A percentile compares a stretch with the other conserved stretches of the same genome.
phyloP scores from a whole-genome alignment of 2,329 filamentous ascomycete genomes.

The Beauveria sp. region DNA sequence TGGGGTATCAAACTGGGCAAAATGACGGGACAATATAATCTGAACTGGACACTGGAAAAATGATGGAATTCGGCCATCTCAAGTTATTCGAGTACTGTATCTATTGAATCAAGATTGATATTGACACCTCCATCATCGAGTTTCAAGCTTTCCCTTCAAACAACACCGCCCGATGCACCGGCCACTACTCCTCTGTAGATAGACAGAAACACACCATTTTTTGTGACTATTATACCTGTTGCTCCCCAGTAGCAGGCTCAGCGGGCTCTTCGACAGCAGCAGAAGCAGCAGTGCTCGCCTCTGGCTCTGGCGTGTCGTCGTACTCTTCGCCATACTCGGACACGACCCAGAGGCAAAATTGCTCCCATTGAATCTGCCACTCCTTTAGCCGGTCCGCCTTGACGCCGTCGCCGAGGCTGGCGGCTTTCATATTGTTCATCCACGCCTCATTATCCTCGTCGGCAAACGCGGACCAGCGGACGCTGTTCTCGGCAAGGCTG shows the following conservation, averaged over 20 bases:
- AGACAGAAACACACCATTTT: no score
- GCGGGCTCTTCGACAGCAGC: not conserved
- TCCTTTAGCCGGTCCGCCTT: conserved; percentile 67
- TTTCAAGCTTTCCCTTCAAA: not conserved
- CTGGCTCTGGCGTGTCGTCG: conserved; percentile 23
- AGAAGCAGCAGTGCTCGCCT: conserved; percentile 7
- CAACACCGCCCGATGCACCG: not conserved
- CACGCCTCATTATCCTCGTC: conserved; percentile 67
- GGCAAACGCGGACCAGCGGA: conserved; percentile 84
- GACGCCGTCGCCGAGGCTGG: conserved; percentile 60
- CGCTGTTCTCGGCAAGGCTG: conserved; percentile 83
- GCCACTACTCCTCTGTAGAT: not conserved
- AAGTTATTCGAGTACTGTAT: no score
- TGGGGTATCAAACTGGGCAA: not conserved
- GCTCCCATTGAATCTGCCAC: conserved; percentile 79
- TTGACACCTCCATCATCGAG: no score
- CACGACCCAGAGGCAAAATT: conserved; percentile 86
- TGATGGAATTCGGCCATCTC: no score
- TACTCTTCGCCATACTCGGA: conserved; percentile 66
- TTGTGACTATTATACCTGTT: not conserved
- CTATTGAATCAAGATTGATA: no score
- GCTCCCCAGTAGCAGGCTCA: not conserved
- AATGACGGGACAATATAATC: not conserved
- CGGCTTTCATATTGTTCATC: conserved; percentile 64
- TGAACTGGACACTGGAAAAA: no score